Conservation (phyloP, 1,284 basidiomycete genomes). For the Pascua guehoae region DNA sequence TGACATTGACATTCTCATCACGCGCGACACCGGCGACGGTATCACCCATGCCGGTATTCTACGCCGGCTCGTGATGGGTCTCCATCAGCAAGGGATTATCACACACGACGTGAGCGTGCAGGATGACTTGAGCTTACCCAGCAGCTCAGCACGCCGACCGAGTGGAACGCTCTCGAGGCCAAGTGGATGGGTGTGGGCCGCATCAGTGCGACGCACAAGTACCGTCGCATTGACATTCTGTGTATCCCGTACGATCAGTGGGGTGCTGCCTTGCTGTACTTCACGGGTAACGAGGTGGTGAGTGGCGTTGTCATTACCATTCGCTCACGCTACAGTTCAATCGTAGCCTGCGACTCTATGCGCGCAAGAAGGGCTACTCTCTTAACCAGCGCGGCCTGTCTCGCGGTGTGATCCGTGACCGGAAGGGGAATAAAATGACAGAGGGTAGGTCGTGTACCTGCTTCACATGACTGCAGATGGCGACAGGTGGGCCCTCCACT, state of each 20-base stretch:
- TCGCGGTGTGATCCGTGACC: constrained; percentile 66
- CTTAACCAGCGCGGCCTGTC: constrained; percentile 81
- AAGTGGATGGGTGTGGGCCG: constrained; percentile 76
- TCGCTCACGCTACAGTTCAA: constrained; percentile 64
- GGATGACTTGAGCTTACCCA: not conserved
- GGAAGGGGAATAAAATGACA: constrained; percentile 61
- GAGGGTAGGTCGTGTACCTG: constrained; percentile 54
- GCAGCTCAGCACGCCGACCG: constrained; percentile 55
- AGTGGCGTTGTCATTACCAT: constrained; percentile 28
- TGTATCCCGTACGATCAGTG: constrained; percentile 70
- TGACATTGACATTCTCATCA: constrained; percentile 85
- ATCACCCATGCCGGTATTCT: constrained; percentile 63
- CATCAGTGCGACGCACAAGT: constrained; percentile 43
- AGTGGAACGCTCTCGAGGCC: constrained; percentile 64
- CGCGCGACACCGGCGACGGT: constrained; percentile 67
- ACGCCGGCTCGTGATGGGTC: constrained; percentile 55
- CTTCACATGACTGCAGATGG: not conserved
- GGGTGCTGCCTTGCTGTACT: constrained; percentile 83
- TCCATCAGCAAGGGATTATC: constrained; percentile 62
- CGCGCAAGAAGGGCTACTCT: constrained; percentile 72
- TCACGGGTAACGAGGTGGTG: constrained; percentile 79
- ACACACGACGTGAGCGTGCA: constrained; percentile 62
- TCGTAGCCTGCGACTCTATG: constrained; percentile 77
- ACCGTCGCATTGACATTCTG: constrained; percentile 75
- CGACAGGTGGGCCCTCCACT: constrained; percentile 54